Percentiles rank a stretch among this genome's conserved stretches.
These are phyloP conservation scores for Plantago major DNA, from an alignment of 257 asterid genomes.

Conservation along the genomic window DNA sequence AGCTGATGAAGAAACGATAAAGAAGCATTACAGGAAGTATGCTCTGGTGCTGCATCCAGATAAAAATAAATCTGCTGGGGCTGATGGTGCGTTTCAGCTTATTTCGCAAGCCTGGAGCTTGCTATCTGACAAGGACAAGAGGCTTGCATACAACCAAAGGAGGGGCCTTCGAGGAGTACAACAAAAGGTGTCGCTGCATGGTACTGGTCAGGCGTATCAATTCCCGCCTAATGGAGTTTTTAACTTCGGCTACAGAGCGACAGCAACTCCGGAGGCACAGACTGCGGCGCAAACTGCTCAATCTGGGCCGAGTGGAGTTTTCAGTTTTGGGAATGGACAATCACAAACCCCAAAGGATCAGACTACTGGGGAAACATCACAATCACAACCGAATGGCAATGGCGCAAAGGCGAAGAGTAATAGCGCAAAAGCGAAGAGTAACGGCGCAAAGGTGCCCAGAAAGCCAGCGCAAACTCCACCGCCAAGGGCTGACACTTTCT, in stretches of 20 bases:
- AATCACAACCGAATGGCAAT: slow-evolving; percentile 47
- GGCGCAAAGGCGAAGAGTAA: slow-evolving; percentile 24
- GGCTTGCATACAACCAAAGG: slow-evolving; percentile 54
- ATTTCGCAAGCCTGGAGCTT: slow-evolving; percentile 62
- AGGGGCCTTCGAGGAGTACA: slow-evolving; percentile 36
- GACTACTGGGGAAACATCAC: slow-evolving; percentile 33
- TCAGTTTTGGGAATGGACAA: slow-evolving; percentile 28
- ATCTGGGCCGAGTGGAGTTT: slow-evolving; percentile 29
- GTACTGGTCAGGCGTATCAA: slow-evolving; percentile 41
- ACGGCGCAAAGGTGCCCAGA: slow-evolving; percentile 33
- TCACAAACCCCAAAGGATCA: slow-evolving; percentile 34
- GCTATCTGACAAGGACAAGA: slow-evolving; percentile 55
- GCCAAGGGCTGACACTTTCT: not conserved
- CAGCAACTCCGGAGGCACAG: slow-evolving; percentile 10
- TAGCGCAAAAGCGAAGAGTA: slow-evolving; percentile 25
- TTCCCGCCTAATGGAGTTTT: slow-evolving; percentile 31
- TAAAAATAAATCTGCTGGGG: slow-evolving; percentile 61
- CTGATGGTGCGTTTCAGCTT: slow-evolving; percentile 73
- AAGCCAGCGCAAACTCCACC: not conserved
- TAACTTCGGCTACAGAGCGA: slow-evolving; percentile 27
- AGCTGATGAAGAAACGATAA: slow-evolving; percentile 52
- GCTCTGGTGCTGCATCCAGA: slow-evolving; percentile 82
- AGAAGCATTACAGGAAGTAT: slow-evolving; percentile 62
- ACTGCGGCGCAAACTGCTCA: slow-evolving; percentile 3
- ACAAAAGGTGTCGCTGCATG: slow-evolving; percentile 32